Percentiles rank a stretch among this genome's conserved stretches.
These are phyloP conservation scores for Candida sakaeoensis DNA, from an alignment of 805 yeast species.

Conservation along the genomic window DNA sequence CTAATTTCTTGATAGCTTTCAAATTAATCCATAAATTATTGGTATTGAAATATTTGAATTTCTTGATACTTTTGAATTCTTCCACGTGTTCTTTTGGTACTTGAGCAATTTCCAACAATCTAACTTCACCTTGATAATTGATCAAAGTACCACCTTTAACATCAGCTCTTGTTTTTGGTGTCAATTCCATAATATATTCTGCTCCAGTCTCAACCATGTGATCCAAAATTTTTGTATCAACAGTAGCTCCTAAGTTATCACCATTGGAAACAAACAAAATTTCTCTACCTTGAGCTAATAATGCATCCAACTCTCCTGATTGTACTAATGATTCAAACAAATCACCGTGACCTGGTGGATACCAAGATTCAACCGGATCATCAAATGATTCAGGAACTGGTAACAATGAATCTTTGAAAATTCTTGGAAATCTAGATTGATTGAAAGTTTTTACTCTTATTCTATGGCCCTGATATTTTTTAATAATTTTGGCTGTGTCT, in stretches of 20 bases:
- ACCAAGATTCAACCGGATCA: constrained; percentile 85
- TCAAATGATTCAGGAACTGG: constrained; percentile 83
- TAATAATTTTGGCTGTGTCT: constrained; percentile 92
- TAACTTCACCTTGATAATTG: constrained; percentile 90
- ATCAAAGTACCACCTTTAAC: constrained; percentile 99
- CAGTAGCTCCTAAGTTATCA: constrained; percentile 98
- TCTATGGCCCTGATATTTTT: constrained; percentile 95
- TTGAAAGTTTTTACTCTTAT: constrained; percentile 93
- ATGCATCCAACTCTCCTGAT: constrained; percentile 87
- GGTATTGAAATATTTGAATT: constrained; percentile 97
- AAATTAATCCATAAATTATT: constrained; percentile 97
- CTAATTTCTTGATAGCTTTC: constrained; percentile 88
- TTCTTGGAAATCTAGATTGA: constrained; percentile 97
- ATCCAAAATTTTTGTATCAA: constrained; percentile 81
- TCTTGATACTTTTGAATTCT: constrained; percentile 96
- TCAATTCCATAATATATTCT: constrained; percentile 97
- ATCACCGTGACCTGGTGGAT: constrained; percentile 99
- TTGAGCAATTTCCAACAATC: constrained; percentile 94
- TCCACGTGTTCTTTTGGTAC: constrained; percentile 98
- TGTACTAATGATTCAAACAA: constrained; percentile 84
- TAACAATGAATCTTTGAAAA: constrained; percentile 88
- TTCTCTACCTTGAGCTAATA: constrained; percentile 92
- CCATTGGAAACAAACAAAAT: constrained; percentile 94
- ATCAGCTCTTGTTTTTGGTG: constrained; percentile 98
- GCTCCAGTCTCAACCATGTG: constrained; percentile 91